A percentile compares a stretch with the other conserved stretches of the same genome.
These are phyloP conservation scores for Odontarrhena argentea DNA, from an alignment of 345 rosid species.

Conservation along the genomic window DNA sequence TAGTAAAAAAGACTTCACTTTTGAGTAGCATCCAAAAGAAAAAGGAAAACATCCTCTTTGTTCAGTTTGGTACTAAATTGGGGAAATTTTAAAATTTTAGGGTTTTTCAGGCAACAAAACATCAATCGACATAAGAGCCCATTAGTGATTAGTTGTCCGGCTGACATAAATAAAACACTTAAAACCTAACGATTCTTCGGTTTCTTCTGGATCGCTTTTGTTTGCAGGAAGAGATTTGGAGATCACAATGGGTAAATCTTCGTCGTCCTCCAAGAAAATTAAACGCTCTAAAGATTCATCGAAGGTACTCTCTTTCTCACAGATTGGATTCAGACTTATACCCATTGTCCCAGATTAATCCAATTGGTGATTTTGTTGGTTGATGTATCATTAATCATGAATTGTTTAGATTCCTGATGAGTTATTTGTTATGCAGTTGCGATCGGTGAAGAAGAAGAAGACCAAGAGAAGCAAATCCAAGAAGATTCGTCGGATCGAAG, in stretches of 20 bases:
- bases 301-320: constrained; percentile 43
- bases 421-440: constrained; percentile 47
- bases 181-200: constrained; percentile 6
- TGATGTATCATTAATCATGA: neutral
- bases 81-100: neutral
- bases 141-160: neutral
- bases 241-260: constrained; percentile 52
- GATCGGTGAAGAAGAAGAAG: constrained; percentile 57
- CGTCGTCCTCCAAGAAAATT: constrained; percentile 49
- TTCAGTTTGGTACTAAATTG: neutral
- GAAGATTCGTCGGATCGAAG: constrained; percentile 49
- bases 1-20: too few relatives aligned
- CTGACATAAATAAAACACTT: neutral
- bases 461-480: constrained; percentile 51
- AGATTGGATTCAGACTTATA: neutral
- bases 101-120: neutral
- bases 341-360: constrained; percentile 7
- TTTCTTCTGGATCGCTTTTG: neutral
- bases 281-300: constrained; percentile 51
- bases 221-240: constrained; percentile 3
- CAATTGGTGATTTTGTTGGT: neutral
- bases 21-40: neutral
- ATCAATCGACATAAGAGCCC: neutral
- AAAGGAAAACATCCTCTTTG: constrained; percentile 9
- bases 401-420: constrained; percentile 5